Evolutionary conservation across 805 yeast genomes (phyloP), one percentile per base, ranked within the genome.

Genomic region (Nakazawaea laoshanensis): DNA sequence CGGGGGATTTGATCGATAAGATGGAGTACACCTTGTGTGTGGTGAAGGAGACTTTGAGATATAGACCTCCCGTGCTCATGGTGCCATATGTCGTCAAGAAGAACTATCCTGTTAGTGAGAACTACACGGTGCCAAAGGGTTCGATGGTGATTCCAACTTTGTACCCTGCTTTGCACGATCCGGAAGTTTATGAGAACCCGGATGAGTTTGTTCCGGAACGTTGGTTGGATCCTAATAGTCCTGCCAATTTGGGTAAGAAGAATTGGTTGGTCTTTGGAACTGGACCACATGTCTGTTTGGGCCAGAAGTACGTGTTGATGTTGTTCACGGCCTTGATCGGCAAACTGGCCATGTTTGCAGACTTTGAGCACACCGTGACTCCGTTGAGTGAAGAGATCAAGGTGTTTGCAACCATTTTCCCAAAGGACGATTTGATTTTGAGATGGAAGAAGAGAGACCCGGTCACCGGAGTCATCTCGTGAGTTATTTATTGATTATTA

Each of bases 371-470:
- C 57, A 70, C 76, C 43, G 75, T 80, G 29, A 92, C 98, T 16
- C 81, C 78, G 26, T 64, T 79, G 45, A 77, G 89, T 46, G 98
- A 92, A 63, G 78, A 86, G 51, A 87, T 92, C 51, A 84, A 86
- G 53, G 97, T 92, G 24, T 92, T 92, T 55, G 98, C 98, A 18
- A 92, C 98, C 13, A 87, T 92, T 53, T 92, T 92, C 82, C 98
- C 98, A 18, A 77, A 85, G 57, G 98, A 92, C 61, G 96, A 92
- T 56, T 75, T 94, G 53, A 73, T 84, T 43, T 62, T 92, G 54
- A 65, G 77, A 46, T 89, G 88, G 66, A 66, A 63, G 30, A 63
- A 53, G 45, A 75, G 92, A 62, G 82, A 82, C 43, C 76, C 80
- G 18, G 30, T 49, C 3, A 39, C 39, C 11, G 26, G 44, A 17